A percentile compares a stretch with the other conserved stretches of the same genome.
phyloP scores from a whole-genome alignment of 1,139 yeast genomes.

The Geotrichum aggregatum region DNA sequence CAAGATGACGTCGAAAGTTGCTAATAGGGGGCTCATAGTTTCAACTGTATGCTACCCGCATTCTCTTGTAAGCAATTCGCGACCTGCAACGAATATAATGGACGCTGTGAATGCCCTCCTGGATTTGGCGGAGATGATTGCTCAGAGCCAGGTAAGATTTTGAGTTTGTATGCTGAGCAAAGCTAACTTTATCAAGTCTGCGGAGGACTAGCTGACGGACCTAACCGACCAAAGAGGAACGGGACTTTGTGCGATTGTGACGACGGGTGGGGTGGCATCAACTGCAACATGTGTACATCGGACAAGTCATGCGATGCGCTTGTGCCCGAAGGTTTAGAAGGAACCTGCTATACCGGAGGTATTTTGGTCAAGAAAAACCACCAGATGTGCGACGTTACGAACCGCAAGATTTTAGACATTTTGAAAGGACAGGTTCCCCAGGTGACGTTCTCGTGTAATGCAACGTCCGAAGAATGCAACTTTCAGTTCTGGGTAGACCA shows the following conservation, averaged over 20 bases:
- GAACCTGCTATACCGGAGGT: conserved; percentile 90
- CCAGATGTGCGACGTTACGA: conserved; percentile 92
- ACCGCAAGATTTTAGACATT: conserved; percentile 74
- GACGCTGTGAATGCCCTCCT: conserved; percentile 84
- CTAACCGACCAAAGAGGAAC: conserved; percentile 59
- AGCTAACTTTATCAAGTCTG: conserved; percentile 47
- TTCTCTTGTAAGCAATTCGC: conserved; percentile 89
- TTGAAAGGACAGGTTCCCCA: conserved; percentile 80
- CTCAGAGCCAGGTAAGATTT: conserved; percentile 52
- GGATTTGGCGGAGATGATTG: conserved; percentile 96
- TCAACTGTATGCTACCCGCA: conserved; percentile 89
- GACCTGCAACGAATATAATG: conserved; percentile 77
- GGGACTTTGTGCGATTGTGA: conserved; percentile 62
- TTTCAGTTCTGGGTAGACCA: conserved; percentile 96
- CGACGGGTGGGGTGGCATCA: conserved; percentile 89
- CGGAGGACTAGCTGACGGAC: conserved; percentile 68
- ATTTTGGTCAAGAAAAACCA: conserved; percentile 73
- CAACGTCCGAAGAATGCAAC: conserved; percentile 57
- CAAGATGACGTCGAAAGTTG: neutral
- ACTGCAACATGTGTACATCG: conserved; percentile 72
- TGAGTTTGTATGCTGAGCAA: neutral
- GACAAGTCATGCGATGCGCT: conserved; percentile 79
- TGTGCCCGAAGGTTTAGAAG: conserved; percentile 81
- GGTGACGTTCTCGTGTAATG: conserved; percentile 85
- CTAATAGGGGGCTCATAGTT: conserved; percentile 43